Evolutionary conservation across 2,329 filamentous ascomycete species (phyloP).

Genomic region (Beauveria australis): DNA sequence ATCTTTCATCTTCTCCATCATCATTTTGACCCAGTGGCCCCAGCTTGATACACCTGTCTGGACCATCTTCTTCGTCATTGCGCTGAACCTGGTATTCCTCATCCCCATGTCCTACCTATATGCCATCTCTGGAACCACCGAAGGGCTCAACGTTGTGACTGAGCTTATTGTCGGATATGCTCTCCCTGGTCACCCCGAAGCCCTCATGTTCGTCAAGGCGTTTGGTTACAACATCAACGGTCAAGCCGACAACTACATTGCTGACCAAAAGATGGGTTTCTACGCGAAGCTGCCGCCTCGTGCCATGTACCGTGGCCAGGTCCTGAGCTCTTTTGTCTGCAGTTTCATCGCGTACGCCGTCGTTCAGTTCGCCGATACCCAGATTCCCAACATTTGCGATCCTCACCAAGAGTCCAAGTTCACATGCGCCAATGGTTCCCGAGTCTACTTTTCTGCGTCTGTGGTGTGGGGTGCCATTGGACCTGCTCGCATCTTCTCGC

Average conservation of each 20-base stretch:
- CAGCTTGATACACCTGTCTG: slow-evolving; percentile 22
- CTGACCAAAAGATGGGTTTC: slow-evolving; percentile 25
- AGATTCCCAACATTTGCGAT: slow-evolving; percentile 25
- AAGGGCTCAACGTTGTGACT: slow-evolving; percentile 41
- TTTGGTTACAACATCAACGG: slow-evolving; percentile 34
- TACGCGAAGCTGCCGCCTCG: slow-evolving; percentile 23
- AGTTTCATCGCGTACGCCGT: slow-evolving; percentile 36
- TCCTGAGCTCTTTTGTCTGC: slow-evolving; percentile 34
- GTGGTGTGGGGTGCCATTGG: slow-evolving; percentile 24
- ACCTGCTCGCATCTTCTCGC: slow-evolving; percentile 28
- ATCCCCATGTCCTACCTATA: slow-evolving; percentile 33
- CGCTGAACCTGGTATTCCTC: slow-evolving; percentile 30
- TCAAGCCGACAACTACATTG: slow-evolving; percentile 32
- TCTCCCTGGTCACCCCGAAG: slow-evolving; percentile 26
- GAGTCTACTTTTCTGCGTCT: slow-evolving; percentile 25
- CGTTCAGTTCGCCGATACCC: slow-evolving; percentile 26
- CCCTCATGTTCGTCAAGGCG: slow-evolving; percentile 51
- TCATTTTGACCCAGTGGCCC: slow-evolving; percentile 22
- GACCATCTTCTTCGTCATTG: slow-evolving; percentile 25
- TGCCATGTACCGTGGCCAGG: slow-evolving; percentile 28
- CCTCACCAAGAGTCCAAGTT: slow-evolving; percentile 24
- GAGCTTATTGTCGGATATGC: slow-evolving; percentile 26
- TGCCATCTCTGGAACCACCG: slow-evolving; percentile 33
- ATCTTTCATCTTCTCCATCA: slow-evolving; percentile 25
- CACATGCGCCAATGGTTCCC: slow-evolving; percentile 23